A percentile compares a stretch with the other conserved stretches of the same genome.
These are phyloP conservation scores for Daldinia decipiens DNA, from an alignment of 495 filamentous ascomycete genomes.

Conservation along the genomic window DNA sequence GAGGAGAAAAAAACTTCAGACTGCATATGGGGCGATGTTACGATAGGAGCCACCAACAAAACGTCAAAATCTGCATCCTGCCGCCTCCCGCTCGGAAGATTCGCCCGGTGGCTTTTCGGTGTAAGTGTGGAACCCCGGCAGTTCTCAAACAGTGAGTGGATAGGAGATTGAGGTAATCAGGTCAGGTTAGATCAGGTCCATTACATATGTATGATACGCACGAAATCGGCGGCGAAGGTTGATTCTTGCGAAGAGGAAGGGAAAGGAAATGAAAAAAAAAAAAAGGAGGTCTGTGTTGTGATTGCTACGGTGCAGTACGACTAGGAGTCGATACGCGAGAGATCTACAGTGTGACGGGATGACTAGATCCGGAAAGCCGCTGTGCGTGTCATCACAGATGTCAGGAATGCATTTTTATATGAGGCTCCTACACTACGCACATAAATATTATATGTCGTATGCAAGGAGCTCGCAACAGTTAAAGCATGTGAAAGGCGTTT, in stretches of 20 bases:
- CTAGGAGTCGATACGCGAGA: conserved; percentile 16
- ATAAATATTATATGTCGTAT: neutral
- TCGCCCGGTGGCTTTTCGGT: conserved; percentile 41
- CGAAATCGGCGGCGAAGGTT: conserved; percentile 18
- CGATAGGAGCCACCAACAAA: conserved; percentile 11
- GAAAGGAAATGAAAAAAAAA: neutral
- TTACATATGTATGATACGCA: neutral
- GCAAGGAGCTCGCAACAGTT: neutral
- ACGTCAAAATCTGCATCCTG: conserved; percentile 13
- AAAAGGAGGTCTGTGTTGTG: conserved; percentile 9
- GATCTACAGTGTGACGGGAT: conserved; percentile 23
- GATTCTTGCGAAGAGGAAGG: conserved; percentile 10
- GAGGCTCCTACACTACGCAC: neutral
- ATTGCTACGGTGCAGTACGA: conserved; percentile 14
- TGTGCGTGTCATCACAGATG: conserved; percentile 12
- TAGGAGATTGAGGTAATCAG: conserved; percentile 5
- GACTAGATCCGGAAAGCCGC: conserved; percentile 36
- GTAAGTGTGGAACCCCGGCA: conserved; percentile 42
- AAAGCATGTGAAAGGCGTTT: conserved; percentile 1
- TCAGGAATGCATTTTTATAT: conserved; percentile 9
- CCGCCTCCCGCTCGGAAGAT: conserved; percentile 29
- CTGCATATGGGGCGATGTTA: conserved; percentile 14
- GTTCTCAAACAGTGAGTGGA: conserved; percentile 23
- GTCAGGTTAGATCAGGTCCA: neutral
- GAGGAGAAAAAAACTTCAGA: conserved; percentile 10